phyloP scores from a whole-genome alignment of 1,139 yeast genomes.

The Candida neerlandica region DNA sequence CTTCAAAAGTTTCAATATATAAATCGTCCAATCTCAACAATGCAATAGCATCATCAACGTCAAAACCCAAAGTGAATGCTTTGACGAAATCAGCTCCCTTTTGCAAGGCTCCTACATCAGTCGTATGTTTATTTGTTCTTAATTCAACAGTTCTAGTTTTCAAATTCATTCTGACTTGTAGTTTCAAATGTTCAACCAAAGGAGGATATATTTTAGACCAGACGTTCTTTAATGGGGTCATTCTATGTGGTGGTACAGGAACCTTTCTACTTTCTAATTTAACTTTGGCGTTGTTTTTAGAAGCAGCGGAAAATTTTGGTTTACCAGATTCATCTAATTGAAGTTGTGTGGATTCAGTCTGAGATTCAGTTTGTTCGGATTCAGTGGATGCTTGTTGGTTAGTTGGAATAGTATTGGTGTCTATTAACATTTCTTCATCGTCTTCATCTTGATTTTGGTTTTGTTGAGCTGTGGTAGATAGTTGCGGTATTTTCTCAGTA shows the following conservation, averaged over 20 bases:
- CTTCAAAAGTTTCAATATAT: constrained; percentile 94
- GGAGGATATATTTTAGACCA: constrained; percentile 98
- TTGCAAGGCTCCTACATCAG: constrained; percentile 92
- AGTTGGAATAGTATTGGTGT: constrained; percentile 48
- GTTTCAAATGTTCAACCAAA: constrained; percentile 86
- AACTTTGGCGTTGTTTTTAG: constrained; percentile 65
- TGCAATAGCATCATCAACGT: constrained; percentile 95
- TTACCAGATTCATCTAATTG: constrained; percentile 86
- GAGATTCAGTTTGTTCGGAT: constrained; percentile 19
- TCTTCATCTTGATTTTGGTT: constrained; percentile 18
- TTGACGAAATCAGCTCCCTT: constrained; percentile 96
- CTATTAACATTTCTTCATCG: constrained; percentile 74
- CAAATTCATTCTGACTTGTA: constrained; percentile 95
- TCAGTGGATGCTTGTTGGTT: constrained; percentile 8
- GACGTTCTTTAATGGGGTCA: constrained; percentile 84
- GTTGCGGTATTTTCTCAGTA: constrained; percentile 5
- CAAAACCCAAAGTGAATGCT: constrained; percentile 95
- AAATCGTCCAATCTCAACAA: constrained; percentile 90
- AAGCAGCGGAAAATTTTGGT: constrained; percentile 82
- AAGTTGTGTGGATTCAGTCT: constrained; percentile 47
- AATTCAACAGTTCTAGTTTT: constrained; percentile 83
- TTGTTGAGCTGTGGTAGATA: constrained; percentile 9
- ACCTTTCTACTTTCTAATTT: constrained; percentile 86
- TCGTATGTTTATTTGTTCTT: constrained; percentile 76
- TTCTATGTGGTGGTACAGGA: constrained; percentile 94